phyloP scores from a whole-genome alignment of 2,329 filamentous ascomycete genomes.

The Fusarium falciforme region DNA sequence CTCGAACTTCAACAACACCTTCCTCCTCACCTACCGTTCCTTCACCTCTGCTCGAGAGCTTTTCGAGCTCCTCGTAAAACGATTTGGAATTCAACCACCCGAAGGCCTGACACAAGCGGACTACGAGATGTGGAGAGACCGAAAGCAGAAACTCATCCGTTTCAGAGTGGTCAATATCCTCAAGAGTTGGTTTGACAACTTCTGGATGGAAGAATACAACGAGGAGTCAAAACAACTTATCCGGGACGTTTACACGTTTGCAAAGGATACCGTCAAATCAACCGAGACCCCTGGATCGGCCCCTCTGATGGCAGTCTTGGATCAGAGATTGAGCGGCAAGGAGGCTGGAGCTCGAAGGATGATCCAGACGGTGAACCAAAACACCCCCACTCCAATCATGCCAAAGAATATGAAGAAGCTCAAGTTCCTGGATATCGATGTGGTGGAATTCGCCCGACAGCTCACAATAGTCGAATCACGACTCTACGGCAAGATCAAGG shows the following conservation, averaged over 20 bases:
- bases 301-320: conserved; percentile 85
- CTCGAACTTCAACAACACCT: conserved; percentile 96
- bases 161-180: conserved; percentile 98
- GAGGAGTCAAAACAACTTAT: conserved; percentile 87
- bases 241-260: conserved; percentile 89
- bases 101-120: conserved; percentile 80
- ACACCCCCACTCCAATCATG: conserved; percentile 87
- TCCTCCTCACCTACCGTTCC: conserved; percentile 94
- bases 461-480: conserved; percentile 96
- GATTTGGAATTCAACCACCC: conserved; percentile 93
- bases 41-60: conserved; percentile 92
- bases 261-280: conserved; percentile 89
- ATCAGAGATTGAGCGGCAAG: conserved; percentile 88
- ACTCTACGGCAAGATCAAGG: conserved; percentile 94
- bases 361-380: conserved; percentile 85
- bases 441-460: conserved; percentile 95
- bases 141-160: conserved; percentile 94
- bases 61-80: conserved; percentile 90
- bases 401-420: conserved; percentile 99
- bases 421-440: conserved; percentile 97
- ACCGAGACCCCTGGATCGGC: conserved; percentile 92
- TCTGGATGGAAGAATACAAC: conserved; percentile 96
- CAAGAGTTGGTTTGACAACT: conserved; percentile 98
- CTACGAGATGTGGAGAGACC: conserved; percentile 88
- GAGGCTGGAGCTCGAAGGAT: conserved; percentile 88